Base-by-base conservation (phyloP, 805 yeast genomes). In the Ogataea angusta region DNA sequence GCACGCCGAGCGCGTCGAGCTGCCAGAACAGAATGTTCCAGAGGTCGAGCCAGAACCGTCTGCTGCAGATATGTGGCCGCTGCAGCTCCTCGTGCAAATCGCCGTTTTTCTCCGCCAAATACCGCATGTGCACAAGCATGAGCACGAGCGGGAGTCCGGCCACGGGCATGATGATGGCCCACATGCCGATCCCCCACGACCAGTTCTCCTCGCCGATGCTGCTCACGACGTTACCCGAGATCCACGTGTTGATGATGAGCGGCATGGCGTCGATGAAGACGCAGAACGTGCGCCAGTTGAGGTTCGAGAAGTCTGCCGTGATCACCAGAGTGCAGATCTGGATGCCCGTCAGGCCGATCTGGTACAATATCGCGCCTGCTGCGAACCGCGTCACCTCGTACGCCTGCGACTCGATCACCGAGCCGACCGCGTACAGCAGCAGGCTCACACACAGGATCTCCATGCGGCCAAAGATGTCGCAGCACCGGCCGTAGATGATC, bases 131-230 rank as follows among this genome's bases (percentile, higher is more conserved):
- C 10, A 54, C 40, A 61, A 68, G 57, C 26, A 64, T 45, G 2
- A 43, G 27, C 12, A 66, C 52, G n/a, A 62, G 61, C 21, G 72
- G 72, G n/a, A 48, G 29, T 8, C 59, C 37, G 14, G 61, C 64
- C 8, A 59, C 67, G 4, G 75, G 75, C 37, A 67, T 59, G 16
- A 72, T 61, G 29, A 71, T 62, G 15, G 72, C 66, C 60, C 71
- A 72, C 67, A 71, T 64, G 32, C 75, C 76, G 46, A 68, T 70
- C 17, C 78, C 79, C 70, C 72, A 67, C 52, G 75, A 62, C 79
- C 79, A 74, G 39, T 66, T 63, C 14, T 43, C 51, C 28, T 46
- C 49, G 10, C 59, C 51, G 14, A 72, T 53, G 24, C 59, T 56
- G 3, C 51, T 46, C 7, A 54, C 68, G 40, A 68, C 66, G 4